Base-by-base conservation (phyloP, 768 basidiomycete species). In the Rhodotorula kratochvilovae region DNA sequence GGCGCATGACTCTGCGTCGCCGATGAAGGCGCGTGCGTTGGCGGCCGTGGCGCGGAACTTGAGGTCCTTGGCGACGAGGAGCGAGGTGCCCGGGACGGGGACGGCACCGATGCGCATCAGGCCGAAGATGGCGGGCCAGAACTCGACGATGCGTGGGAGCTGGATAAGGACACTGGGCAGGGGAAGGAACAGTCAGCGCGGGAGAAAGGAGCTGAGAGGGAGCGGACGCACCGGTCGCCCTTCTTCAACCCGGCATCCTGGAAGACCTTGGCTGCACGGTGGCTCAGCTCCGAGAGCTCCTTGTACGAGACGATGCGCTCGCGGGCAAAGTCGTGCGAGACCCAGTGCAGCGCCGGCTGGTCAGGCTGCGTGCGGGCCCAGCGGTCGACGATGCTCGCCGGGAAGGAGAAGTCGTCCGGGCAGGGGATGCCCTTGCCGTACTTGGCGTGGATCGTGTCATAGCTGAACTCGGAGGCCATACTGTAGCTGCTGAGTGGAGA, bases 21-120 rank as follows among this genome's bases (percentile, higher is more conserved):
- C 74, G 66, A 75, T 39, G 60, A 75, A 75, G 1, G 74, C 74
- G 2, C 8, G 21, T 0, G 74, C 74, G 1, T 57, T 27, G 11
- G 51, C 56, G 4, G 59, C 54, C 5, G 55, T 27, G 5, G 71
- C 75, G 42, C 75, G 72, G 63, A 54, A 68, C 29, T 66, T 53
- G 39, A 76, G 68, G 39, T 76, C 72, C 55, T 76, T 76, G 16
- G 62, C 45, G 35, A 73, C 67, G 48, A 76, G 69, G 8, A 76
- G 53, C 1, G 66, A 63, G 7, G 75, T 76, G 5, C 72, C 68
- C 10, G 75, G 75, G 5, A 66, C 43, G 0, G 72, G 46, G 1
- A 76, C 58, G 2, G 67, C 72, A 10, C 75, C 75, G 35, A 73
- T 50, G 6, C 75, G 56, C 53, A 56, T 35, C 11, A 76, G 35